Evolutionary conservation across 2,329 filamentous ascomycete species (phyloP), one percentile per base, ranked within the genome.

Genomic region (Botrytis hyacinthi): DNA sequence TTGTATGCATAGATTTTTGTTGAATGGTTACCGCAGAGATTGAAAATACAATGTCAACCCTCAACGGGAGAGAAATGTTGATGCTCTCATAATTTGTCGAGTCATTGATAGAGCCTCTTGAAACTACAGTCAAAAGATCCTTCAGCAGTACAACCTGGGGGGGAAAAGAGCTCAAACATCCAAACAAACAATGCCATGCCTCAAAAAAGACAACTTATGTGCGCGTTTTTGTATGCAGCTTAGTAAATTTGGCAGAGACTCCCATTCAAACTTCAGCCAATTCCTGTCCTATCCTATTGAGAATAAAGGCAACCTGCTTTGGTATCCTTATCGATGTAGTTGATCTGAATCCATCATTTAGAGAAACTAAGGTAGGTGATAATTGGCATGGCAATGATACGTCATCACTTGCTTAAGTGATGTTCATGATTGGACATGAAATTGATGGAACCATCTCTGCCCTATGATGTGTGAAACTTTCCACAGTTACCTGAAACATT

Each of bases 391-490:
- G 4, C 29, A n/a, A 63, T 63, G 61, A 44, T 42, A 42, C 37
- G 37, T 57, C 26, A 63, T 63, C 61, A 63, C 40, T 29, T 44
- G 37, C 46, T 40, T 2, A 66, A 26, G 26, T 8, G 26, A 10
- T 35, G 4, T 22, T 29, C 42, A 65, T 65, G 8, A 12, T 57
- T 68, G 26, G 32, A 63, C 16, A 44, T 63, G 18, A 16, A n/a
- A 37, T 22, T 14, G 16, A 29, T 29, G 4, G 26, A 54, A 54
- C 7, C 65, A 67, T 40, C 65, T 67, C 65, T n/a, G 65, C 65
- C 46, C 44, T 48, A 51, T n/a, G 44, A 67, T 67, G 44, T n/a
- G 29, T 51, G 63, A 37, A 51, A 66, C 63, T 37, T 40, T 51
- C 26, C 63, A 51, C 16, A 20, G 32, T 14, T 35, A 51, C 20